phyloP scores from a whole-genome alignment of 225 moss, liverwort and hornwort genomes.

The Rhytidiadelphus loreus region DNA sequence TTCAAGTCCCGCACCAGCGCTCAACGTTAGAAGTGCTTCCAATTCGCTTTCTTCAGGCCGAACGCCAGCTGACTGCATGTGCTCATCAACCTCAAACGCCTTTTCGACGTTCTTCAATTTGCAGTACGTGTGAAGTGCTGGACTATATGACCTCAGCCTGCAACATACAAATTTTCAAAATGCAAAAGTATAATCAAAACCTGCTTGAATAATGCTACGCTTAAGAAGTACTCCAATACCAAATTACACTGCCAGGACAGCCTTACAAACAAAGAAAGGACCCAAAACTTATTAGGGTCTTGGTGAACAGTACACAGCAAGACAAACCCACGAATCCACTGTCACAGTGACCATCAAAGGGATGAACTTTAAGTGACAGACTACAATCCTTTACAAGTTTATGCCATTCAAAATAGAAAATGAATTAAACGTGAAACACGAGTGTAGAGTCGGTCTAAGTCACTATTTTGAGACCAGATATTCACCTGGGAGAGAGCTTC shows the following conservation, averaged over 20 bases:
- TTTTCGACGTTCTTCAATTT: conserved; percentile 59
- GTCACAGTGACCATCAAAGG: not conserved
- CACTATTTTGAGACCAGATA: not conserved
- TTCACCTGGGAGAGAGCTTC: conserved; percentile 72
- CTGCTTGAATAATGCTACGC: not conserved
- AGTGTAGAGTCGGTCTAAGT: not conserved
- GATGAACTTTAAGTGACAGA: not conserved
- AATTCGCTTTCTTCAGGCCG: conserved; percentile 77
- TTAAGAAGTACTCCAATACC: not conserved
- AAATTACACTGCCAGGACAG: not conserved
- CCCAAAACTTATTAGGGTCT: not conserved
- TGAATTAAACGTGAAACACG: not conserved
- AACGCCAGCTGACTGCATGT: conserved; percentile 76
- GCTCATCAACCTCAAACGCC: conserved; percentile 86
- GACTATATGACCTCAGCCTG: conserved; percentile 81
- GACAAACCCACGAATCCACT: not conserved
- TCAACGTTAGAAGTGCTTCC: conserved; percentile 58
- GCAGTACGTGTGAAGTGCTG: conserved; percentile 80
- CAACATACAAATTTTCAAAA: not conserved
- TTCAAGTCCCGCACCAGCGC: conserved; percentile 55
- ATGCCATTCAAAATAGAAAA: not conserved
- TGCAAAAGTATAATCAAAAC: not conserved
- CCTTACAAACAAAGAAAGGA: not conserved
- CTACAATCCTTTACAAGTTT: not conserved
- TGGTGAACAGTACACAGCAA: not conserved